Base-by-base conservation (phyloP, 2,329 filamentous ascomycete species). In the Aureobasidium mangrovei region DNA sequence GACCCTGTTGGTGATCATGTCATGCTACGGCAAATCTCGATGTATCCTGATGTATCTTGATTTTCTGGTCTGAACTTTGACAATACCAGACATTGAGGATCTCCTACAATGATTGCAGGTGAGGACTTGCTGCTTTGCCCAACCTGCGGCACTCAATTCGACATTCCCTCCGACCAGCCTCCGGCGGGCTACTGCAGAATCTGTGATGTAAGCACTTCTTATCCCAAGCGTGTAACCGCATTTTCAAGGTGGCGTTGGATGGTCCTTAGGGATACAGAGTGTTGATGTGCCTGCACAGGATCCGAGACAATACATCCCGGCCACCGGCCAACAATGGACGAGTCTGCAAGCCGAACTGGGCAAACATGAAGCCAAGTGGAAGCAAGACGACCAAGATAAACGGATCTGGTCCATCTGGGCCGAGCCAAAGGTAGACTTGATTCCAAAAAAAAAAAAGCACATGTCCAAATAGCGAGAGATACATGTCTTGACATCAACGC, bases 61-160 rank as follows among this genome's bases (percentile, higher is more conserved):
- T 18, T 18, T 18, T 18, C 18, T 18, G 18, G 18, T 18, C 18
- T 18, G 18, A 18, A 18, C 18, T 18, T 18, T 18, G 18, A 18
- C 8, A 27, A 40, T 31, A 39, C n/a, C 3, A 32, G 5, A 40
- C 3, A 10, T 18, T 7, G 32, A 33, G 10, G 6, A 33, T 7
- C 6, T 10, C 32, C 26, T 31, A 38, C 5, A 7, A 49, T 49
- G 46, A 41, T 52, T 4, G 53, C 48, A 35, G 57, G 55, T 7
- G 67, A 65, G 38, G 64, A 75, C 53, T 70, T 74, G 33, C 75
- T 85, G 35, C 73, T 88, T 60, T 89, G 85, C 71, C 74, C 73
- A 7, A 77, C 84, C 4, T 89, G 85, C 65, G 85, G 84, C 26
- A 87, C 84, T 0, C 85, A 89, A 63, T 88, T 77, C 67, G 79